Evolutionary conservation across 352 stramenopile species (phyloP).

Genomic region (Phytophthora tentaculata): DNA sequence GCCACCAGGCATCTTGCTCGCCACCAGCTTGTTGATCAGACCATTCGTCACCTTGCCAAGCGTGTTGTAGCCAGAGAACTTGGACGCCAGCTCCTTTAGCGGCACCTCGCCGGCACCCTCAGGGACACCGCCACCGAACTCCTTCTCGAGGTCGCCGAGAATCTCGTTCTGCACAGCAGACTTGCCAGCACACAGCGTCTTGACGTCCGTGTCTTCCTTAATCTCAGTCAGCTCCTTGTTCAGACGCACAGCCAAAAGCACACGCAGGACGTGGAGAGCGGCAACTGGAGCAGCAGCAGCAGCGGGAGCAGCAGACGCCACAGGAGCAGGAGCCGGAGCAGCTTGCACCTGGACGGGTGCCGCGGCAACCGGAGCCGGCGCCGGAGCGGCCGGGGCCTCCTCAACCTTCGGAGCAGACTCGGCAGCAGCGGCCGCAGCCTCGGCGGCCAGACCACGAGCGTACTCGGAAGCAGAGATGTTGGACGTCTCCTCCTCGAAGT

Average conservation of each 20-base stretch:
- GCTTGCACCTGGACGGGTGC: constrained; percentile 29
- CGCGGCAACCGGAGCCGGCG: constrained; percentile 38
- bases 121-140: constrained; percentile 75
- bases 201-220: constrained; percentile 74
- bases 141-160: constrained; percentile 86
- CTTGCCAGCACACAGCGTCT: constrained; percentile 84
- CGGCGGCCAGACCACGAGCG: constrained; percentile 40
- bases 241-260: constrained; percentile 74
- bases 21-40: constrained; percentile 79
- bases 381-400: constrained; percentile 37
- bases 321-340: constrained; percentile 23
- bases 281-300: constrained; percentile 68
- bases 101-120: constrained; percentile 80
- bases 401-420: constrained; percentile 32
- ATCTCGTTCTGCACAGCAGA: constrained; percentile 91
- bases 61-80: constrained; percentile 74
- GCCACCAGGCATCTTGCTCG: constrained; percentile 84
- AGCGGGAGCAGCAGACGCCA: constrained; percentile 18
- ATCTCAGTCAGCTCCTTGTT: constrained; percentile 82
- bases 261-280: constrained; percentile 72
- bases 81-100: constrained; percentile 72
- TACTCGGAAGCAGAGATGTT: constrained; percentile 77
- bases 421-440: constrained; percentile 38
- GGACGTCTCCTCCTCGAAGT: constrained; percentile 75
- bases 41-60: constrained; percentile 73